These are phyloP conservation scores for Pythium brassicae DNA, from an alignment of 352 stramenopile species.

Conservation along the genomic window DNA sequence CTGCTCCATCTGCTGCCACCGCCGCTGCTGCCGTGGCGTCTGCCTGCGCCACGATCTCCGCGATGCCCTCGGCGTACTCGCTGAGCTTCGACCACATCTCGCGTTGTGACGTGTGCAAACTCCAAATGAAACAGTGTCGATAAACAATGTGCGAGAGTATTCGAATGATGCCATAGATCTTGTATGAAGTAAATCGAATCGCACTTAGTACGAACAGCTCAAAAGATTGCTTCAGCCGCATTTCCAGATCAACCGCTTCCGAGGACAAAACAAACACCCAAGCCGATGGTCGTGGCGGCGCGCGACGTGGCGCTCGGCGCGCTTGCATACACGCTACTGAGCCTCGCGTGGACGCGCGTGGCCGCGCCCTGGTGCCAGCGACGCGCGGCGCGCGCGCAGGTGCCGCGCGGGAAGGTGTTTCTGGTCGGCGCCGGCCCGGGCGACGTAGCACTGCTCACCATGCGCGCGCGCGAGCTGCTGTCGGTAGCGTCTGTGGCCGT, in stretches of 20 bases:
- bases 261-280: not conserved
- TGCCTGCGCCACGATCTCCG: conserved; percentile 66
- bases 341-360: conserved; percentile 26
- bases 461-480: conserved; percentile 45
- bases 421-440: conserved; percentile 59
- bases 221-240: not conserved
- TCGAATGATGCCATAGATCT: not conserved
- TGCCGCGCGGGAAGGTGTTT: conserved; percentile 42
- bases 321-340: conserved; percentile 36
- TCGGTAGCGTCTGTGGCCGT: conserved; percentile 47
- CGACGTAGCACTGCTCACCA: conserved; percentile 49
- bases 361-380: conserved; percentile 21
- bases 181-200: not conserved
- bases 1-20: not conserved
- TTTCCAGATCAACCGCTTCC: too few species aligned
- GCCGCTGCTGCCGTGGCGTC: conserved; percentile 19
- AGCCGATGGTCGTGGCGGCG: conserved; percentile 1
- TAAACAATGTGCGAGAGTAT: not conserved
- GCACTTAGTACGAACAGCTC: not conserved
- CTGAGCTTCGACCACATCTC: conserved; percentile 70
- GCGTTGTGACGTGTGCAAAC: not conserved
- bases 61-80: conserved; percentile 47
- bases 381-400: conserved; percentile 22
- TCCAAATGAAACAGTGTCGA: not conserved
- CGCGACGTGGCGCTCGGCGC: conserved; percentile 44